Percentiles rank a stretch among this genome's conserved stretches.
Evolutionary conservation across 306 rosid species (phyloP).

Genomic region (Ceratonia siliqua): DNA sequence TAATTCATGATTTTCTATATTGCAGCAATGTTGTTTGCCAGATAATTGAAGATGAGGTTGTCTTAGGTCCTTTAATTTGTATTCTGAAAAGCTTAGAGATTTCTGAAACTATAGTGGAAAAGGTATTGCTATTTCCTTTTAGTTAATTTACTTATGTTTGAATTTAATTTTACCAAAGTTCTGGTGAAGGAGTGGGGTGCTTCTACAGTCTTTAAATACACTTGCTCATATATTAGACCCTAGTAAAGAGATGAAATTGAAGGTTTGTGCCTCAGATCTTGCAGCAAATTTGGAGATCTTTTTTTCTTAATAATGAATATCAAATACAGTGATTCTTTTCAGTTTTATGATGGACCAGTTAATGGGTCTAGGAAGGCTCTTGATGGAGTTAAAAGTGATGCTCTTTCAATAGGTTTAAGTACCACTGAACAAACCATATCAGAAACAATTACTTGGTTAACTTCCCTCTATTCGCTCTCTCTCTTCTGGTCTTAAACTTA

Average conservation of each 20-base stretch:
- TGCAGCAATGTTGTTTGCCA: constrained; percentile 76
- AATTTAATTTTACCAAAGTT: constrained; percentile 20
- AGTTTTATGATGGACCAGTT: constrained; percentile 73
- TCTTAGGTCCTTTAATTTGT: constrained; percentile 54
- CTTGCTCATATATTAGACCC: constrained; percentile 79
- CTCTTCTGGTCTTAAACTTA: background rate
- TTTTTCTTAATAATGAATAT: constrained; percentile 40
- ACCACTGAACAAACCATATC: constrained; percentile 27
- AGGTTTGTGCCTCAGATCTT: constrained; percentile 57
- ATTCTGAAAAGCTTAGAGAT: constrained; percentile 53
- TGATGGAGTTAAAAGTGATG: constrained; percentile 31
- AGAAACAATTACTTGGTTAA: constrained; percentile 52
- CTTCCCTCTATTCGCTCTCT: background rate
- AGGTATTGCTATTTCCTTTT: constrained; percentile 49
- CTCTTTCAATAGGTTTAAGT: constrained; percentile 35
- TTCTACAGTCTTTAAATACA: constrained; percentile 64
- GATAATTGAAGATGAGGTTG: constrained; percentile 73
- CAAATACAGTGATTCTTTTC: constrained; percentile 55
- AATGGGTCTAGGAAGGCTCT: constrained; percentile 48
- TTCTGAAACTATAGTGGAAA: constrained; percentile 52
- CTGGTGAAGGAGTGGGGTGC: constrained; percentile 36
- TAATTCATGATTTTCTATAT: constrained; percentile 29
- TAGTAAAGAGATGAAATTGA: constrained; percentile 69
- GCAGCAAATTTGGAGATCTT: constrained; percentile 26
- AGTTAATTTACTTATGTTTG: constrained; percentile 11